Percentiles rank a stretch among this genome's conserved stretches.
These are phyloP conservation scores for Aspergillus ustus DNA, from an alignment of 2,329 filamentous ascomycete genomes.

Conservation along the genomic window DNA sequence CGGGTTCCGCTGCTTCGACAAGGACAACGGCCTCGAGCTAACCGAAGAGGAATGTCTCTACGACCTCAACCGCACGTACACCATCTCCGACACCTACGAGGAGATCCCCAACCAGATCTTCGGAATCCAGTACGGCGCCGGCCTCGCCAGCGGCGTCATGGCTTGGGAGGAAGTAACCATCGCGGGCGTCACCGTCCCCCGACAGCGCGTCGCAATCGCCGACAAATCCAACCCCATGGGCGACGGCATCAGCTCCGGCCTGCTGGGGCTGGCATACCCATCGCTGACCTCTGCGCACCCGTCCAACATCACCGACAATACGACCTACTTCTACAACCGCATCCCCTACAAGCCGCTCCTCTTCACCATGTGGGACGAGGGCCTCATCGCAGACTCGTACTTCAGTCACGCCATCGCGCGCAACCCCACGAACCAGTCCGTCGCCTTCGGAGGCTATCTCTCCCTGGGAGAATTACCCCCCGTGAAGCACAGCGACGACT, in stretches of 20 bases:
- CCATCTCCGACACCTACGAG: slow-evolving; percentile 18
- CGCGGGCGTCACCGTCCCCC: slow-evolving; percentile 29
- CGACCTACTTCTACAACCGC: slow-evolving; percentile 21
- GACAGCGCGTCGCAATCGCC: slow-evolving; percentile 55
- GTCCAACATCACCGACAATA: background rate
- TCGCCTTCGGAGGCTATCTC: slow-evolving; percentile 48
- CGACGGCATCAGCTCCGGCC: slow-evolving; percentile 43
- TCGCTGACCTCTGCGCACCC: background rate
- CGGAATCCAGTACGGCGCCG: slow-evolving; percentile 31
- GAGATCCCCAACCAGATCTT: slow-evolving; percentile 28
- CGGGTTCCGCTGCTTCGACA: slow-evolving; percentile 41
- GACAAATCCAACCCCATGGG: slow-evolving; percentile 49
- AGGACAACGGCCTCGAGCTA: slow-evolving; percentile 8
- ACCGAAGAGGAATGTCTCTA: slow-evolving; percentile 23
- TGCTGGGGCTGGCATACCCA: slow-evolving; percentile 13
- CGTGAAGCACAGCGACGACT: slow-evolving; percentile 41
- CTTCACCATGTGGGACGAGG: slow-evolving; percentile 53
- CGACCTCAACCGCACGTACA: slow-evolving; percentile 31
- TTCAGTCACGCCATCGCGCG: slow-evolving; percentile 56
- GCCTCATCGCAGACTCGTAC: slow-evolving; percentile 45
- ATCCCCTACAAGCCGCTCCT: slow-evolving; percentile 56
- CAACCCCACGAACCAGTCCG: slow-evolving; percentile 26
- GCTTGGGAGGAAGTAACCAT: slow-evolving; percentile 31
- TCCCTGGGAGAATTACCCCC: slow-evolving; percentile 57
- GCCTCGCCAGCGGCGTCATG: slow-evolving; percentile 29